A percentile compares a stretch with the other conserved stretches of the same genome.
Conservation (phyloP, 2,329 filamentous ascomycete genomes). For the Colletotrichum tofieldiae region DNA sequence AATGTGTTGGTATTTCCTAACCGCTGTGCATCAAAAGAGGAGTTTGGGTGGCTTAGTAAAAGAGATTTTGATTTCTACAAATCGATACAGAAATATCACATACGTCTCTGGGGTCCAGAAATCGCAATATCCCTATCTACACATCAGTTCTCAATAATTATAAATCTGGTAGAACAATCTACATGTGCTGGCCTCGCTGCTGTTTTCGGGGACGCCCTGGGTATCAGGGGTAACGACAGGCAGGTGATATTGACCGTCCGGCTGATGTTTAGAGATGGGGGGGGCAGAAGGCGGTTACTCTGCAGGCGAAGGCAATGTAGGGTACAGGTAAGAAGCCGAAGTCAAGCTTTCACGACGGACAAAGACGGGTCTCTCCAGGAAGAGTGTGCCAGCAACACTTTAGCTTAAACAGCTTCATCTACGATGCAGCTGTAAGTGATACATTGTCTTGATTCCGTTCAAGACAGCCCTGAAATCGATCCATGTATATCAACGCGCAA, state of each 20-base stretch:
- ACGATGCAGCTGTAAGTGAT: not conserved
- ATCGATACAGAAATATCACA: slow-evolving; percentile 26
- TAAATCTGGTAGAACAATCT: not conserved
- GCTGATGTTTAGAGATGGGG: not conserved
- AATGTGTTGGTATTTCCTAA: slow-evolving; percentile 30
- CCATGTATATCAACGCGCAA: not conserved
- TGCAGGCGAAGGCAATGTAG: not conserved
- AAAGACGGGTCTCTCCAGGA: not conserved
- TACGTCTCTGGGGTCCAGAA: not conserved
- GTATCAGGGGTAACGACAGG: not conserved
- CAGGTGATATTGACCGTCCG: not conserved
- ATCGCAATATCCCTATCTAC: too few relatives aligned
- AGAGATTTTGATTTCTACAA: slow-evolving; percentile 25
- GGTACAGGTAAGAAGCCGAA: not conserved
- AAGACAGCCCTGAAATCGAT: not conserved
- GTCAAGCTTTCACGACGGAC: not conserved
- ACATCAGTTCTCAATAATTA: not conserved
- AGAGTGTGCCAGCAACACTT: not conserved
- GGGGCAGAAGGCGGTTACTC: not conserved
- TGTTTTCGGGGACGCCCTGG: not conserved
- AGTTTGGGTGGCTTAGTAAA: slow-evolving; percentile 43
- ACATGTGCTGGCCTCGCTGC: not conserved
- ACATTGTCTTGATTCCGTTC: not conserved
- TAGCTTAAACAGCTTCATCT: not conserved
- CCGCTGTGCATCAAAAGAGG: slow-evolving; percentile 43